These are phyloP conservation scores for Litchi chinensis DNA, from an alignment of 345 rosid species.

Conservation along the genomic window DNA sequence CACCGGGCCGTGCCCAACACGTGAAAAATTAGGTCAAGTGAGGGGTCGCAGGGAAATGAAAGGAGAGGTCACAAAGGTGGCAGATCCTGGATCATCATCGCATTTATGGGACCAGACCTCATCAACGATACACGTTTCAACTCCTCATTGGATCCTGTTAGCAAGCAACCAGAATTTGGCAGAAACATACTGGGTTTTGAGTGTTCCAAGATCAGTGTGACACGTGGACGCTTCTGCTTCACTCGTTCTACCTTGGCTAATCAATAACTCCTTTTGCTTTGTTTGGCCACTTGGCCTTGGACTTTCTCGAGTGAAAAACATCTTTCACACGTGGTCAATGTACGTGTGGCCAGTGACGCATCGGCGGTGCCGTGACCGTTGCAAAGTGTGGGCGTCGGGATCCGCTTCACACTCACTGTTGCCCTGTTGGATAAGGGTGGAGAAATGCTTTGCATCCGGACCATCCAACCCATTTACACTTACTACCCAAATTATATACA, in stretches of 20 bases:
- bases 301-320: no score
- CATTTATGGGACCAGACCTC: background rate
- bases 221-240: background rate
- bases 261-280: no score
- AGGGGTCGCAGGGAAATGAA: background rate
- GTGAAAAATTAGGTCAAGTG: background rate
- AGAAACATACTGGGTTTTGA: background rate
- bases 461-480: no score
- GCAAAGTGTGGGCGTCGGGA: background rate
- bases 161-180: no score
- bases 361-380: background rate
- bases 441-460: no score
- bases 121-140: background rate
- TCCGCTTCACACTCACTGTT: background rate
- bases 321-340: background rate
- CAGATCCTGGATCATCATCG: background rate
- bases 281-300: background rate
- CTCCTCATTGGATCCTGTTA: background rate
- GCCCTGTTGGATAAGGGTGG: background rate
- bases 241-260: no score
- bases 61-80: background rate
- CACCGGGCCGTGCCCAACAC: background rate
- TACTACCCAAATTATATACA: no score
- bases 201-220: no score
- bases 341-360: background rate